Evolutionary conservation across 345 rosid species (phyloP).

Genomic region (Pseudoturritis turrita): DNA sequence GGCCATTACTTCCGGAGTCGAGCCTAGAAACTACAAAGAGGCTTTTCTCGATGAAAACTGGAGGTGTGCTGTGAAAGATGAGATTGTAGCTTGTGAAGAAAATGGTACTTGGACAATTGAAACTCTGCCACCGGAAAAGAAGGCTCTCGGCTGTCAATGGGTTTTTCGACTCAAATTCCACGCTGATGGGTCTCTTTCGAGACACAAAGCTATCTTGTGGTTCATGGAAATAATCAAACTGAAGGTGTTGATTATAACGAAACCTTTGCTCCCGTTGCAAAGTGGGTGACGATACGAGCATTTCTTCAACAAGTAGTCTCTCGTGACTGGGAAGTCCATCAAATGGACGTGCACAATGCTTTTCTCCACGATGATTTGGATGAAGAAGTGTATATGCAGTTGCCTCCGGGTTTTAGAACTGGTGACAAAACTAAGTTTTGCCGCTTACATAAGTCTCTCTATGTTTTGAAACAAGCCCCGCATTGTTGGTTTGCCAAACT

Average conservation of each 20-base stretch:
- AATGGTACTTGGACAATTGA: neutral
- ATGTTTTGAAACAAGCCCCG: neutral
- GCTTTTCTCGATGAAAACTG: too few species aligned
- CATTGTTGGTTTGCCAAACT: neutral
- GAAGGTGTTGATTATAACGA: neutral
- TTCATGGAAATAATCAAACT: neutral
- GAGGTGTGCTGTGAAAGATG: neutral
- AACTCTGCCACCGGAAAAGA: neutral
- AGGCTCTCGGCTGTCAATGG: neutral
- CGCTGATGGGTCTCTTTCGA: neutral
- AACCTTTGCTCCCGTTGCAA: neutral
- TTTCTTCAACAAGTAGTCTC: neutral
- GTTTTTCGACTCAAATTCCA: neutral
- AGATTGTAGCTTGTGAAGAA: neutral
- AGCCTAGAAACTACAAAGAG: too few species aligned
- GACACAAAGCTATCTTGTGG: neutral
- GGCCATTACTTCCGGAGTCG: too few species aligned
- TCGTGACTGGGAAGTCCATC: neutral
- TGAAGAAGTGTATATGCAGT: neutral
- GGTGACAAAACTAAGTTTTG: neutral
- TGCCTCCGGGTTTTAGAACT: neutral
- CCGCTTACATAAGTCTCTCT: neutral
- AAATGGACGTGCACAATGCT: neutral
- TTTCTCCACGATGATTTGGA: neutral
- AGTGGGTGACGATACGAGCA: neutral